Evolutionary conservation across 768 basidiomycete genomes (phyloP), one percentile per base, ranked within the genome.

Genomic region (Podaxis sp.): DNA sequence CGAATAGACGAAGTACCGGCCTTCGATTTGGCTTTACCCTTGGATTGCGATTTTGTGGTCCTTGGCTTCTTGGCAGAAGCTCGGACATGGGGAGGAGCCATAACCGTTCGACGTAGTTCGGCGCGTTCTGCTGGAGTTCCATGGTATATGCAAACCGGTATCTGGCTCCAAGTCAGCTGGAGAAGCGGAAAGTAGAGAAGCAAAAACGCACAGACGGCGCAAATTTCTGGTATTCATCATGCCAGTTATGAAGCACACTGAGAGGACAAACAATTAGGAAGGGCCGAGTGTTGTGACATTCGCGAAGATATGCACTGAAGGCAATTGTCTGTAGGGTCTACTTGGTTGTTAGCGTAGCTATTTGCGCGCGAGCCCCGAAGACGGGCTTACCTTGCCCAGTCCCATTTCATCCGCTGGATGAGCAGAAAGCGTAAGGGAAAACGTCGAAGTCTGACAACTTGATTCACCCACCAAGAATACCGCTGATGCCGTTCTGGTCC

Each of bases 271-370:
- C 94, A 61, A 99, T 75, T 25, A 99, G 82, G 74, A 96, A 91
- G 0, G 93, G 92, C 15, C 84, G 82, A 63, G 80, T 81, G 51
- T 90, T 85, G 3, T 85, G 80, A 59, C 85, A 77, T 60, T 91
- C 88, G 33, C 93, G 88, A 0, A 99, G 81, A 74, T 95, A 90
- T 0, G 96, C 96, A 63, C 93, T 85, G 73, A 98, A 97, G 0
- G 96, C 86, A 49, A 99, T 99, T 0, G 88, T 92, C 81, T 99
- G 97, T 0, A 98, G 80, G 0, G 97, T 99, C 92, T 97, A 63
- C 22, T 40, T 17, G 12, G 38, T 11, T 24, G 24, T 54, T 17
- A 65, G 43, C 4, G 4, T n/a, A 33, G 36, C 19, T 22, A 43
- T 19, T 25, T 12, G 2, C 49, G 49, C 25, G 3, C 12, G 22